A percentile compares a stretch with the other conserved stretches of the same genome.
phyloP scores from a whole-genome alignment of 441 rosid genomes.

The Erodium chrysanthum region DNA sequence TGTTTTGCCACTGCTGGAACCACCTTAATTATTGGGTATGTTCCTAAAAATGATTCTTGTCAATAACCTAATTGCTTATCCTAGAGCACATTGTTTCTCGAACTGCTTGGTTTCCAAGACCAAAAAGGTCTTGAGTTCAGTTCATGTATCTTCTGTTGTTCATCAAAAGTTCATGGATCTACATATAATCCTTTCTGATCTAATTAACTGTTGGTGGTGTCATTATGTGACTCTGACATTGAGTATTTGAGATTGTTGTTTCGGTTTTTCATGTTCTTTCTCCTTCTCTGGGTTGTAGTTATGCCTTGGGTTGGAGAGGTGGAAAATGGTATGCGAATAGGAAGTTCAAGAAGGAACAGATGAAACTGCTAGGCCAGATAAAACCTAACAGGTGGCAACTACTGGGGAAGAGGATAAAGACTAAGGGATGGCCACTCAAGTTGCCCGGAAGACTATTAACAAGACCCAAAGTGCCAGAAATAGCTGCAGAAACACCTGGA shows the following conservation, averaged over 20 bases:
- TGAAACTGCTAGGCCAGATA: background rate
- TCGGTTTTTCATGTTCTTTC: background rate
- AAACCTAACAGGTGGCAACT: constrained; percentile 2
- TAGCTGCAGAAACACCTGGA: background rate
- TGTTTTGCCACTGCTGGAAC: constrained; percentile 8
- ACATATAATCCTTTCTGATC: no score
- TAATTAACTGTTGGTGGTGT: background rate
- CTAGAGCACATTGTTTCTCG: no score
- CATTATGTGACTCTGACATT: background rate
- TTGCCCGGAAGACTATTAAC: constrained; percentile 2
- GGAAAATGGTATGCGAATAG: constrained; percentile 84
- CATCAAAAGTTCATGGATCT: no score
- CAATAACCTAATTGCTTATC: no score
- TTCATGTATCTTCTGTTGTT: no score
- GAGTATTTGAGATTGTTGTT: background rate
- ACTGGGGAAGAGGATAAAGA: background rate
- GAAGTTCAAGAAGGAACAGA: constrained; percentile 49
- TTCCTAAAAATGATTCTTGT: background rate
- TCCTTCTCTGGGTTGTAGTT: constrained; percentile 31
- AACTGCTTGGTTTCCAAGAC: no score
- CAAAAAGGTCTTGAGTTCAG: background rate
- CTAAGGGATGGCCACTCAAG: background rate
- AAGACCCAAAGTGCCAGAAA: background rate
- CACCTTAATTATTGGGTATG: constrained; percentile 4
- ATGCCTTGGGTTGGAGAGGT: constrained; percentile 89